Conservation (phyloP, 768 basidiomycete species). For the Boletellus sp. region DNA sequence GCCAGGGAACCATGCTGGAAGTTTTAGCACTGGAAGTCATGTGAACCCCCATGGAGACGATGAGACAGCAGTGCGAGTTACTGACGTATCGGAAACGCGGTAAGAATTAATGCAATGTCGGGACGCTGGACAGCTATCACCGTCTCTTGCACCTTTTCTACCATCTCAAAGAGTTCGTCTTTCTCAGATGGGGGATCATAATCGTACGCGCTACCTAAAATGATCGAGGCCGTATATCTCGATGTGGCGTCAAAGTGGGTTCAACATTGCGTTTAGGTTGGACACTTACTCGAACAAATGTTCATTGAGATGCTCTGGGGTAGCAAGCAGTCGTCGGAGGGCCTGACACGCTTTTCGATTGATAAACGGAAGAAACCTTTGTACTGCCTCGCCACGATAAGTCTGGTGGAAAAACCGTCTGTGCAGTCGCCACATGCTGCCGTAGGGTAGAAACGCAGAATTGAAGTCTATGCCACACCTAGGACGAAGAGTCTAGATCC, state of each 20-base stretch:
- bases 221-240: constrained; percentile 6
- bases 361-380: constrained; percentile 24
- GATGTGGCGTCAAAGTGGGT: neutral
- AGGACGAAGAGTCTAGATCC: too few species aligned
- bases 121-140: constrained; percentile 1
- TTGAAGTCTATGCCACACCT: constrained; percentile 14
- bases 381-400: constrained; percentile 12
- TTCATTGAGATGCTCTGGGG: constrained; percentile 28
- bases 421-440: constrained; percentile 26
- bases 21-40: constrained; percentile 3
- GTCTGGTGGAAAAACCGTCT: constrained; percentile 25
- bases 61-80: neutral
- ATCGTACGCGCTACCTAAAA: constrained; percentile 8
- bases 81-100: constrained; percentile 8
- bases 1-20: constrained; percentile 14
- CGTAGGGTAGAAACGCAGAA: constrained; percentile 24
- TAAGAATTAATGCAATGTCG: constrained; percentile 2
- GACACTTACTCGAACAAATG: constrained; percentile 29
- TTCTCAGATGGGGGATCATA: constrained; percentile 7
- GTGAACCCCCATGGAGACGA: neutral
- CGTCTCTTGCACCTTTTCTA: neutral
- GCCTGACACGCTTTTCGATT: constrained; percentile 24
- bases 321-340: constrained; percentile 29
- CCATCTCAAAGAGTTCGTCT: constrained; percentile 5
- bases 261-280: neutral